A percentile compares a stretch with the other conserved stretches of the same genome.
These are phyloP conservation scores for Colletotrichum caudatum DNA, from an alignment of 2,329 filamentous ascomycete genomes.

Conservation along the genomic window DNA sequence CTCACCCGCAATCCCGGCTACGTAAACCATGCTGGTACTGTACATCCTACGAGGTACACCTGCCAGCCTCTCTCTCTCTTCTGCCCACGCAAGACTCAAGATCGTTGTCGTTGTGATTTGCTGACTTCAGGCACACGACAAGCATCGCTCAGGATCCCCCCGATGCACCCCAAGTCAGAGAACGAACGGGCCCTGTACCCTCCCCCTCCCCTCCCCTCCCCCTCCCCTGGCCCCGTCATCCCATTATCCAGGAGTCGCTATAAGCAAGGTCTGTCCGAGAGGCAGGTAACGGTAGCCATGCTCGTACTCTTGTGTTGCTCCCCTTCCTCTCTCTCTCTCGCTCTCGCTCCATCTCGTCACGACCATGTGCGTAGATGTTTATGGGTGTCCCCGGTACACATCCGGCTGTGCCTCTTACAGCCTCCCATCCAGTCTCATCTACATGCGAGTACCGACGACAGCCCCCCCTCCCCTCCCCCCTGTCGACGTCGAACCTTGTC, in stretches of 20 bases:
- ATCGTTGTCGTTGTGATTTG: slow-evolving; percentile 28
- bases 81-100: slow-evolving; percentile 38
- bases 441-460: slow-evolving; percentile 33
- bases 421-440: slow-evolving; percentile 23
- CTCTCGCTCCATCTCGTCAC: too few relatives aligned
- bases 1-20: slow-evolving; percentile 48
- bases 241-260: slow-evolving; percentile 57
- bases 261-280: slow-evolving; percentile 44
- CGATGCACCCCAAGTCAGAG: slow-evolving; percentile 55
- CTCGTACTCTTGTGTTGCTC: slow-evolving; percentile 6
- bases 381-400: slow-evolving; percentile 12
- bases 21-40: slow-evolving; percentile 1
- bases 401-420: slow-evolving; percentile 24
- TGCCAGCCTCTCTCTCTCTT: slow-evolving; percentile 25
- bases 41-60: too few relatives aligned
- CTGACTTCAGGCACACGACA: slow-evolving; percentile 39
- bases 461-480: slow-evolving; percentile 4
- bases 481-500: slow-evolving; percentile 41
- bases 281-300: slow-evolving; percentile 3
- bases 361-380: neutral
- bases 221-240: slow-evolving; percentile 43
- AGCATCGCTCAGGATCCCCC: slow-evolving; percentile 48
- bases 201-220: too few relatives aligned
- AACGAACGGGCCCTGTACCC: slow-evolving; percentile 34
- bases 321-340: slow-evolving; percentile 10